phyloP scores from a whole-genome alignment of 768 basidiomycete species.

The Leccinum broughii region DNA sequence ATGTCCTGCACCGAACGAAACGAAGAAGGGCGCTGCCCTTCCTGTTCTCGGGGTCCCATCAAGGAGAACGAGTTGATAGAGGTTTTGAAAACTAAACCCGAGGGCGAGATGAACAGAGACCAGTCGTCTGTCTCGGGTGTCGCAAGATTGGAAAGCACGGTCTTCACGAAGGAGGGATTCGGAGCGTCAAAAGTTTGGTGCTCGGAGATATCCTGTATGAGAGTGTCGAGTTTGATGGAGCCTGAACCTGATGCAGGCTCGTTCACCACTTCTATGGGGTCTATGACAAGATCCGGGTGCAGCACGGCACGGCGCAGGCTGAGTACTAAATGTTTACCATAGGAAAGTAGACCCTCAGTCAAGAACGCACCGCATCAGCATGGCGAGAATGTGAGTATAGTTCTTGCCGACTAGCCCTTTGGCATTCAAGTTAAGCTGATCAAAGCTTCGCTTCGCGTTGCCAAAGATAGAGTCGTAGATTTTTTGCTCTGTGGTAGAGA shows the following conservation, averaged over 20 bases:
- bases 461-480: conserved; percentile 88
- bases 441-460: conserved; percentile 78
- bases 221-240: conserved; percentile 56
- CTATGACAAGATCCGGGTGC: conserved; percentile 82
- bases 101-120: conserved; percentile 8
- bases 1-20: conserved; percentile 66
- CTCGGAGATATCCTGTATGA: conserved; percentile 56
- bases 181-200: conserved; percentile 28
- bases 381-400: conserved; percentile 86
- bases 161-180: conserved; percentile 55
- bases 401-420: conserved; percentile 80
- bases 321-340: conserved; percentile 11
- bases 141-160: conserved; percentile 61
- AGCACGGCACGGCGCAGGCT: conserved; percentile 91
- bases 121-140: conserved; percentile 52
- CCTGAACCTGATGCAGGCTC: conserved; percentile 33
- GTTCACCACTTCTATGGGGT: conserved; percentile 41
- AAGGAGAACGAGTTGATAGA: conserved; percentile 65
- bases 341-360: neutral
- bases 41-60: conserved; percentile 70
- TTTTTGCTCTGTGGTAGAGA: conserved; percentile 76
- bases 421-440: conserved; percentile 58
- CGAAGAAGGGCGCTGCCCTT: conserved; percentile 76
- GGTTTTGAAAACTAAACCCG: conserved; percentile 43
- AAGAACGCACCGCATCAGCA: conserved; percentile 81